phyloP scores from a whole-genome alignment of 495 filamentous ascomycete genomes.

The Letharia lupina region DNA sequence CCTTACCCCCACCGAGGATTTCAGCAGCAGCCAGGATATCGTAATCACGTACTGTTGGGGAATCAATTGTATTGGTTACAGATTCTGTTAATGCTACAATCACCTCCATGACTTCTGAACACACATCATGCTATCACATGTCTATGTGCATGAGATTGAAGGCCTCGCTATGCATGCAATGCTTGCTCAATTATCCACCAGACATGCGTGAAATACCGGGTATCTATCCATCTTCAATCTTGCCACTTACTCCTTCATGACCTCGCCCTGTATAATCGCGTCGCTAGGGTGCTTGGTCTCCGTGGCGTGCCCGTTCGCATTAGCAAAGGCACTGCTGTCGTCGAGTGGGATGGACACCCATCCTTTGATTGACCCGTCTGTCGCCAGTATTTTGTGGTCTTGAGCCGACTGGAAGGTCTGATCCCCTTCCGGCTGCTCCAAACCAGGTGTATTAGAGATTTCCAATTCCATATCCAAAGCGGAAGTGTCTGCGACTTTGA shows the following conservation, averaged over 20 bases:
- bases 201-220: not conserved
- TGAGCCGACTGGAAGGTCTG: constrained; percentile 5
- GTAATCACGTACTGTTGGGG: not conserved
- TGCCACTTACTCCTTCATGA: constrained; percentile 6
- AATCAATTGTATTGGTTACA: not conserved
- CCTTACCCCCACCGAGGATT: not conserved
- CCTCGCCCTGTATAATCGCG: constrained; percentile 12
- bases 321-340: not conserved
- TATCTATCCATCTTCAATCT: not conserved
- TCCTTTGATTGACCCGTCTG: constrained; percentile 21
- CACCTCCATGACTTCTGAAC: not conserved
- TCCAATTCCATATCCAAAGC: constrained; percentile 37
- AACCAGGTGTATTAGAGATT: not conserved
- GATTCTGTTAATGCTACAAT: not conserved
- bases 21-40: not conserved
- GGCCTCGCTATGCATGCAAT: not conserved
- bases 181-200: not conserved
- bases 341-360: constrained; percentile 20
- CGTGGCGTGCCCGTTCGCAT: not conserved
- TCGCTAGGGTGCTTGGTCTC: constrained; percentile 4
- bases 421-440: not conserved
- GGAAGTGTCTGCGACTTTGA: constrained; percentile 45
- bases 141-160: not conserved
- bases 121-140: not conserved
- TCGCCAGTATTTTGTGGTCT: constrained; percentile 20